phyloP scores from a whole-genome alignment of 176 grass and related monocot genomes.

The Metroxylon sagu region DNA sequence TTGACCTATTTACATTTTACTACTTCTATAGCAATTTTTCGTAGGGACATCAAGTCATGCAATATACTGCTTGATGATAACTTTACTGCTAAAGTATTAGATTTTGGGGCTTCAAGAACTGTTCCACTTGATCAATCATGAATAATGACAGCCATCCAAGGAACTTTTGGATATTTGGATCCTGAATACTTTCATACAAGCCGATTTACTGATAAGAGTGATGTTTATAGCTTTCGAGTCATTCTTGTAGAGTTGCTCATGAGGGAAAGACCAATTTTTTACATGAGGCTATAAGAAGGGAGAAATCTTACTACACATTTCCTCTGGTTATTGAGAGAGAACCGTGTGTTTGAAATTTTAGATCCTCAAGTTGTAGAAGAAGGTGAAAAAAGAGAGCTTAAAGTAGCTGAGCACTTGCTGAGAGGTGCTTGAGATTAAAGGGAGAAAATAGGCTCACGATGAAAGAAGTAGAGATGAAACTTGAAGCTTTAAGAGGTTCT shows the following conservation, averaged over 20 bases:
- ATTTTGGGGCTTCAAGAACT: constrained; percentile 45
- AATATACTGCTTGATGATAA: constrained; percentile 46
- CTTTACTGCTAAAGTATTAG: constrained; percentile 42
- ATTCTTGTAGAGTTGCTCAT: constrained; percentile 44
- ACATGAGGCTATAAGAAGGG: background rate
- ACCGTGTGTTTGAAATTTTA: background rate
- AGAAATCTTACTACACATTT: background rate
- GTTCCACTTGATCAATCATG: constrained; percentile 30
- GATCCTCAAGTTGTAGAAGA: background rate
- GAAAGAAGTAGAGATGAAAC: background rate
- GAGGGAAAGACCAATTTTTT: constrained; percentile 16
- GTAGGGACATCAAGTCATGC: constrained; percentile 44
- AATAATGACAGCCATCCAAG: constrained; percentile 31
- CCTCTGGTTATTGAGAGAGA: background rate
- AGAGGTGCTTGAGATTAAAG: background rate
- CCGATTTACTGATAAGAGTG: constrained; percentile 43
- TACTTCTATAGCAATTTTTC: constrained; percentile 25
- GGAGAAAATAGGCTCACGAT: background rate
- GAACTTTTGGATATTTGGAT: constrained; percentile 47
- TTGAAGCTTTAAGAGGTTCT: background rate
- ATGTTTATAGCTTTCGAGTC: constrained; percentile 45
- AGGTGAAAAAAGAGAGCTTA: background rate
- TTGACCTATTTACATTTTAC: constrained; percentile 41
- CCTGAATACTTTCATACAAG: constrained; percentile 40
- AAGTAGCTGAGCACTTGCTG: background rate